Percentiles rank a stretch among this genome's conserved stretches.
Conservation (phyloP, 768 basidiomycete species). For the Serendipita sp. region DNA sequence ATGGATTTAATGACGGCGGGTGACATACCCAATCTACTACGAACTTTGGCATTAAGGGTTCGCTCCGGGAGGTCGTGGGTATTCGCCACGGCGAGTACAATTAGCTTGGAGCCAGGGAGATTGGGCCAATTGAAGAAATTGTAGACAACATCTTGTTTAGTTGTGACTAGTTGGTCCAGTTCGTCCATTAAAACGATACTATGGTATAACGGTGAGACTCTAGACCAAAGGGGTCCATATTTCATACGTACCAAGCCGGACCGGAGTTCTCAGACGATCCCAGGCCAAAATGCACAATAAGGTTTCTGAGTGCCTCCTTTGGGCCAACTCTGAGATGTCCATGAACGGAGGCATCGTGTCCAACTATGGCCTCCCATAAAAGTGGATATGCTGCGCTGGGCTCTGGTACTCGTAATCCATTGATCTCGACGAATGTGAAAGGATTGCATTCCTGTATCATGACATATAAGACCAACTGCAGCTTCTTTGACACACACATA, state of each 20-base stretch:
- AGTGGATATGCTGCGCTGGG: conserved; percentile 82
- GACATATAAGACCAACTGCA: neutral
- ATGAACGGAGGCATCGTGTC: conserved; percentile 45
- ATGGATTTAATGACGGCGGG: neutral
- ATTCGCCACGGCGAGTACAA: conserved; percentile 94
- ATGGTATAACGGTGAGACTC: neutral
- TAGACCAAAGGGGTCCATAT: neutral
- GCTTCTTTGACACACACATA: conserved; percentile 21
- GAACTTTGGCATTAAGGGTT: conserved; percentile 79
- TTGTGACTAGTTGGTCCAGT: conserved; percentile 87
- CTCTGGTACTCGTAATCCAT: conserved; percentile 84
- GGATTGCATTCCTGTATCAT: conserved; percentile 65
- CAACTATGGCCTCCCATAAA: conserved; percentile 86
- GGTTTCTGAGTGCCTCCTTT: conserved; percentile 66
- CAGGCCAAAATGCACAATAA: conserved; percentile 62
- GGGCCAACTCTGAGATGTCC: conserved; percentile 51
- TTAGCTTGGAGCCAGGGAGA: conserved; percentile 65
- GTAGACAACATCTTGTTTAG: conserved; percentile 96
- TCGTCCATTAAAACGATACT: conserved; percentile 98
- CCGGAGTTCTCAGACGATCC: conserved; percentile 37
- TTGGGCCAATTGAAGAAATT: conserved; percentile 99
- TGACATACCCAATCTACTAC: conserved; percentile 68
- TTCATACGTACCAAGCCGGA: conserved; percentile 61
- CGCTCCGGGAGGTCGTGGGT: conserved; percentile 96
- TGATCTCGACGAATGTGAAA: conserved; percentile 95